Conservation (phyloP, 805 yeast genomes). For the Candida nemodendra region DNA sequence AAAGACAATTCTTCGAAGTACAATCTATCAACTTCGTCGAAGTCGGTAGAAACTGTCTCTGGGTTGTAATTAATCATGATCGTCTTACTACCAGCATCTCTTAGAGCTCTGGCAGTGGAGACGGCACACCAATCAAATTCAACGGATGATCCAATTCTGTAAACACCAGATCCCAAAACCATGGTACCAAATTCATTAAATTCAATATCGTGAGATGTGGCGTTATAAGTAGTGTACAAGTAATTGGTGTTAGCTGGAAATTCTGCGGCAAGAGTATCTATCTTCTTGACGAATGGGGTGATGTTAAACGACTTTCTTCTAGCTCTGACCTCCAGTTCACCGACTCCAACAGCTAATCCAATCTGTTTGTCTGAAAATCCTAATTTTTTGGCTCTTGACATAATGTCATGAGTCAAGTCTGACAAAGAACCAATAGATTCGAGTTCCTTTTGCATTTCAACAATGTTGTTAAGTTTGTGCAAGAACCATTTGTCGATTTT, state of each 20-base stretch:
- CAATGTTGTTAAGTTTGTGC: slow-evolving; percentile 89
- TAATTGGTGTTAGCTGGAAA: slow-evolving; percentile 98
- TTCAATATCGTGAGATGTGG: slow-evolving; percentile 75
- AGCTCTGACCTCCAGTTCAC: slow-evolving; percentile 80
- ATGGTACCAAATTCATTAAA: slow-evolving; percentile 89
- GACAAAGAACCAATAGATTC: slow-evolving; percentile 60
- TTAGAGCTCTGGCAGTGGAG: slow-evolving; percentile 89
- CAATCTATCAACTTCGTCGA: slow-evolving; percentile 95
- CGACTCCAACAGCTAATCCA: slow-evolving; percentile 66
- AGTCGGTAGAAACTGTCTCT: slow-evolving; percentile 97
- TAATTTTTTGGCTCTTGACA: slow-evolving; percentile 81
- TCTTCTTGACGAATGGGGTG: slow-evolving; percentile 91
- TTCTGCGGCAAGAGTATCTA: slow-evolving; percentile 97
- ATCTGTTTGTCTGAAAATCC: slow-evolving; percentile 97
- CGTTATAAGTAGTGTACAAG: slow-evolving; percentile 94
- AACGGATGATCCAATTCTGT: slow-evolving; percentile 97
- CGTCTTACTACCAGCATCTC: slow-evolving; percentile 84
- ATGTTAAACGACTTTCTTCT: slow-evolving; percentile 78
- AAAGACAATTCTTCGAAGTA: slow-evolving; percentile 93
- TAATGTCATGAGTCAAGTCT: slow-evolving; percentile 63
- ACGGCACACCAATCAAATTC: slow-evolving; percentile 99
- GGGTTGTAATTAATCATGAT: slow-evolving; percentile 98
- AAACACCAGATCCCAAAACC: slow-evolving; percentile 98
- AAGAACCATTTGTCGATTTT: slow-evolving; percentile 97
- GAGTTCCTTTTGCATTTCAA: slow-evolving; percentile 79